Evolutionary conservation across 176 grass and related monocot species (phyloP).

Genomic region (Alloteropsis semialata): DNA sequence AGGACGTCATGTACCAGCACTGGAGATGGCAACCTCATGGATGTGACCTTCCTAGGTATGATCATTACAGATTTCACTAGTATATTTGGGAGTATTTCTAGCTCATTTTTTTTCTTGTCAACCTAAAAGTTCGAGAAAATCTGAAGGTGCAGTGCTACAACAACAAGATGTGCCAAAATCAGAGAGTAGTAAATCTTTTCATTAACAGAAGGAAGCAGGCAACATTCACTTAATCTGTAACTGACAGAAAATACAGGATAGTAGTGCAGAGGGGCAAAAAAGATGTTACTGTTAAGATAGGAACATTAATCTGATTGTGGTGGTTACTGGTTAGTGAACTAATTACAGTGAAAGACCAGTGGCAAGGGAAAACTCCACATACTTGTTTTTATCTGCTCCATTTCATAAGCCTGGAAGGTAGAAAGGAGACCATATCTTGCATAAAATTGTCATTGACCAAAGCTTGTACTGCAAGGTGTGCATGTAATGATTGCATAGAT

Average conservation of each 20-base stretch:
- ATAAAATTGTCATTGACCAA: neutral
- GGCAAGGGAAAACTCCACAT: neutral
- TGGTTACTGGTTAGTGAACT: neutral
- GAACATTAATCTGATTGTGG: neutral
- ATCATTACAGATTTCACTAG: neutral
- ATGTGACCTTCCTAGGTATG: conserved; percentile 79
- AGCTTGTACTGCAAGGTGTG: neutral
- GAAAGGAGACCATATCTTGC: neutral
- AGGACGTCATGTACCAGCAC: conserved; percentile 70
- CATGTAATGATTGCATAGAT: neutral
- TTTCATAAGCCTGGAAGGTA: neutral
- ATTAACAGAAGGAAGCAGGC: neutral
- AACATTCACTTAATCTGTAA: neutral
- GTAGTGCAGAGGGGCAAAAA: neutral
- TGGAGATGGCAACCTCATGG: conserved; percentile 85
- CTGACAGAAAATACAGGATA: neutral
- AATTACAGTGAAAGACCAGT: neutral
- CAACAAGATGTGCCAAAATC: neutral
- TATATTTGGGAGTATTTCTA: neutral
- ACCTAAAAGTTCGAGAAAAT: neutral
- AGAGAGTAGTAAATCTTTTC: neutral
- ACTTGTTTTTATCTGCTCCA: neutral
- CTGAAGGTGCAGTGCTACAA: neutral
- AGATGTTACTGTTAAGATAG: neutral
- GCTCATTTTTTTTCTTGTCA: neutral